These are phyloP conservation scores for Irpex sp. DNA, from an alignment of 1,284 basidiomycete species.

Conservation along the genomic window DNA sequence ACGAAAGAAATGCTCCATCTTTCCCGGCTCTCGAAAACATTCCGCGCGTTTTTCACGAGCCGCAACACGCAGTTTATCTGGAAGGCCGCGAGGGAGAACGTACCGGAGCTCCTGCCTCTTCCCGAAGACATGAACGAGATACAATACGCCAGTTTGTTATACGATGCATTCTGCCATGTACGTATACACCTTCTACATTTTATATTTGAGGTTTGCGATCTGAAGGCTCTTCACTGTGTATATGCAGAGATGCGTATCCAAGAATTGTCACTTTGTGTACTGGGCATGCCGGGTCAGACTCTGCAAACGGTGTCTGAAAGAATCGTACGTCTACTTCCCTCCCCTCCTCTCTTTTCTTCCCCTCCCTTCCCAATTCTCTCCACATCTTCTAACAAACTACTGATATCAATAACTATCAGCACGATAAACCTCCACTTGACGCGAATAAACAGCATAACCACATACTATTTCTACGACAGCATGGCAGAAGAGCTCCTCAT, in stretches of 20 bases:
- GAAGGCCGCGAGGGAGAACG: slow-evolving; percentile 7
- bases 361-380: not conserved
- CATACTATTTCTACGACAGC: too few relatives aligned
- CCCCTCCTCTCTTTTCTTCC: not conserved
- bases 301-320: not conserved
- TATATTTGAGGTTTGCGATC: not conserved
- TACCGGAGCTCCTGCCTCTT: slow-evolving; percentile 11
- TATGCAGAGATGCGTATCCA: not conserved
- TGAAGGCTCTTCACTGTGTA: not conserved
- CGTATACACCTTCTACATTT: not conserved
- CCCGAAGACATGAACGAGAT: slow-evolving; percentile 7
- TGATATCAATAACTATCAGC: not conserved
- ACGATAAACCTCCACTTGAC: not conserved
- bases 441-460: too few relatives aligned
- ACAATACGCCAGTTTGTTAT: not conserved
- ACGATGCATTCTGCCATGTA: not conserved
- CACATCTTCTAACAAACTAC: too few relatives aligned
- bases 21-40: not conserved
- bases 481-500: too few relatives aligned
- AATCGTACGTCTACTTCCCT: not conserved
- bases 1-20: not conserved
- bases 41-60: slow-evolving; percentile 2
- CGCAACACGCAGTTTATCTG: slow-evolving; percentile 9
- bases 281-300: not conserved
- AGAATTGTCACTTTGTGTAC: not conserved